Conservation (phyloP, 306 rosid genomes). For the Luffa aegyptiaca region DNA sequence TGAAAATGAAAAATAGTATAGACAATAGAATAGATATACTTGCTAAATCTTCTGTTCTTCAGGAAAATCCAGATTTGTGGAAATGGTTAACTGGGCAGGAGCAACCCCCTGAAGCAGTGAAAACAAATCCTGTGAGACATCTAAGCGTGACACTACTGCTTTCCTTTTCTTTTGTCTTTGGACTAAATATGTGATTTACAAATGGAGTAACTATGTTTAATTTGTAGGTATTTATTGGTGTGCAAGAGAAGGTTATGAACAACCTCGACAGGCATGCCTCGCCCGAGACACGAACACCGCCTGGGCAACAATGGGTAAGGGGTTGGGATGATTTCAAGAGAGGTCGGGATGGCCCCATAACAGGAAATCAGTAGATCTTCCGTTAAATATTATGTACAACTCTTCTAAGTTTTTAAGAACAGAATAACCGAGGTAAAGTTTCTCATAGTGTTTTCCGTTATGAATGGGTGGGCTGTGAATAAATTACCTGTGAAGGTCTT, state of each 20-base stretch:
- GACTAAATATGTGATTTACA: constrained; percentile 7
- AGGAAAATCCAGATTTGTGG: constrained; percentile 96
- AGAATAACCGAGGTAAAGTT: neutral
- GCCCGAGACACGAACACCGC: constrained; percentile 60
- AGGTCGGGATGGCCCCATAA: constrained; percentile 43
- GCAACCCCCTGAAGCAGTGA: constrained; percentile 55
- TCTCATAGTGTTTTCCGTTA: neutral
- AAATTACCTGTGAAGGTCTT: neutral
- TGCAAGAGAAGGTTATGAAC: constrained; percentile 35
- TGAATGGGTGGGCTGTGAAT: neutral
- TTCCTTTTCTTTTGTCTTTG: neutral
- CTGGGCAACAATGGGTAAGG: constrained; percentile 86
- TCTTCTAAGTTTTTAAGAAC: too few relatives aligned
- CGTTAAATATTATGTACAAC: neutral
- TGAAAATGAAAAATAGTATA: neutral
- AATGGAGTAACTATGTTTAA: neutral
- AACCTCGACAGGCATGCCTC: constrained; percentile 58
- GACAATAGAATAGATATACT: neutral
- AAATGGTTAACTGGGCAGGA: constrained; percentile 86
- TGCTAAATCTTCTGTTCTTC: constrained; percentile 12
- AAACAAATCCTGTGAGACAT: constrained; percentile 58
- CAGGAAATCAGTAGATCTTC: constrained; percentile 63
- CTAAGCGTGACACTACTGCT: constrained; percentile 7
- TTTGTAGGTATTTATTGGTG: constrained; percentile 57
- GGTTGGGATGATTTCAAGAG: constrained; percentile 91